These are phyloP conservation scores for Hibiscus trionum DNA, from an alignment of 345 rosid species.

Conservation along the genomic window DNA sequence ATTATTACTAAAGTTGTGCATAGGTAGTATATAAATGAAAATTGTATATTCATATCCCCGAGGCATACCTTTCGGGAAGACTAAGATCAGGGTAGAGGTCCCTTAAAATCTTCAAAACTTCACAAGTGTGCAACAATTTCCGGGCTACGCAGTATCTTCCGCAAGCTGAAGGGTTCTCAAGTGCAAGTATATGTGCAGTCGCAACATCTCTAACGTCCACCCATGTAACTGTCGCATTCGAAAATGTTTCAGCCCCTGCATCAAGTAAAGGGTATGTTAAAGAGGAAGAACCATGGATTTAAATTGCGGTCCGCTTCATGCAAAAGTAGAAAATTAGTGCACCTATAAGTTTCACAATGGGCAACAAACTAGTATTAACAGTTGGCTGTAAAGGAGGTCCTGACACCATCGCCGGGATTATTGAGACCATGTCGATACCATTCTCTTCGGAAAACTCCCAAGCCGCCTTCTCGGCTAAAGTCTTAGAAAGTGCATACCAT, in stretches of 20 bases:
- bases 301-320: too few species aligned
- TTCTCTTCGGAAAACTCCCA: conserved; percentile 35
- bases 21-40: too few species aligned
- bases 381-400: conserved; percentile 40
- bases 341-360: conserved; percentile 16
- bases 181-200: conserved; percentile 40
- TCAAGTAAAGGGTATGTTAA: neutral
- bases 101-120: neutral
- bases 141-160: neutral
- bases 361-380: conserved; percentile 18
- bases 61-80: neutral
- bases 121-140: neutral
- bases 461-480: conserved; percentile 39
- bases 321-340: neutral
- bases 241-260: neutral
- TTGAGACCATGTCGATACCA: conserved; percentile 29
- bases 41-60: neutral
- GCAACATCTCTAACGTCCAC: conserved; percentile 41
- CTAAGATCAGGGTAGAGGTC: neutral
- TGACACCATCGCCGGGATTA: conserved; percentile 28
- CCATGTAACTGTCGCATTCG: neutral
- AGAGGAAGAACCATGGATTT: too few species aligned
- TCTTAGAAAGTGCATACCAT: conserved; percentile 37
- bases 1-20: too few species aligned
- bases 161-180: conserved; percentile 23